A percentile compares a stretch with the other conserved stretches of the same genome.
These are phyloP conservation scores for Trebouxia sp. DNA, from an alignment of 139 green algal species.

Conservation along the genomic window DNA sequence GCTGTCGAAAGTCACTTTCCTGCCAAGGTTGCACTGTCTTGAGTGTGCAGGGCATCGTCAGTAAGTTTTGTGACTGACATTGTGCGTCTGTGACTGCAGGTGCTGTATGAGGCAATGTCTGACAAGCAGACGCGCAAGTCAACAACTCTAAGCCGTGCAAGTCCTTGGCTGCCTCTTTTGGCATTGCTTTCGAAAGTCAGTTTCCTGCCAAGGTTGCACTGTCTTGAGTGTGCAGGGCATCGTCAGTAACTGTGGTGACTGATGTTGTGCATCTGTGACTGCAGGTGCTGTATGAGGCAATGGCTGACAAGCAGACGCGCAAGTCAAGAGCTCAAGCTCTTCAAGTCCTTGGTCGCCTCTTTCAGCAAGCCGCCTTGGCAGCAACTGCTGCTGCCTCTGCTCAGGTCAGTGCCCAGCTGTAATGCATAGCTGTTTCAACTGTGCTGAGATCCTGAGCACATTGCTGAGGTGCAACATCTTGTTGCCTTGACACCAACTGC, in stretches of 20 bases:
- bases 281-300: constrained; percentile 32
- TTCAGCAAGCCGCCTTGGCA: constrained; percentile 37
- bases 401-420: neutral
- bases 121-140: constrained; percentile 44
- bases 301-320: constrained; percentile 42
- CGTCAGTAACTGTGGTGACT: neutral
- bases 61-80: neutral
- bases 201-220: no score
- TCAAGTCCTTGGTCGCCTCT: constrained; percentile 61
- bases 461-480: neutral
- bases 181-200: no score
- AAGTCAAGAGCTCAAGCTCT: constrained; percentile 51
- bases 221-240: no score
- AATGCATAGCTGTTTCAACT: neutral
- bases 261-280: neutral
- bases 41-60: no score
- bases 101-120: constrained; percentile 21
- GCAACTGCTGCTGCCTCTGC: neutral
- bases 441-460: neutral
- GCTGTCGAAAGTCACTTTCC: no score
- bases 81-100: no score
- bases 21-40: no score
- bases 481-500: neutral
- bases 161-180: constrained; percentile 66
- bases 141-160: constrained; percentile 49